These are phyloP conservation scores for Aspergillus bertholletiae DNA, from an alignment of 495 filamentous ascomycete genomes.

Conservation along the genomic window DNA sequence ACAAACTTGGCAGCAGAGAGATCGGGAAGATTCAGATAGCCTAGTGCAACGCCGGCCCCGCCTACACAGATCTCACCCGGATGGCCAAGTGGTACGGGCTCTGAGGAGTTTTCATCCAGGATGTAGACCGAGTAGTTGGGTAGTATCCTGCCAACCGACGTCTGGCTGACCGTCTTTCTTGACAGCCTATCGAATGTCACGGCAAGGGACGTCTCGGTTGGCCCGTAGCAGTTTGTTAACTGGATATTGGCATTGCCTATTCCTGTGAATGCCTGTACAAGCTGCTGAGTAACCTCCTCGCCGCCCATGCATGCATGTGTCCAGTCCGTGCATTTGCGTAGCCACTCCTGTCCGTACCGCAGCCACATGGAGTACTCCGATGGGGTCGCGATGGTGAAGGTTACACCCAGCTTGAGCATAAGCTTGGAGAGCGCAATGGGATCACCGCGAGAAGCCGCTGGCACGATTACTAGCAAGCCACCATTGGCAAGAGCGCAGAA, in stretches of 20 bases:
- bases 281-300: background rate
- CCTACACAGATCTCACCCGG: too few relatives aligned
- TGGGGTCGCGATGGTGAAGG: constrained; percentile 28
- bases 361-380: constrained; percentile 31
- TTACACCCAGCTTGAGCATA: constrained; percentile 21
- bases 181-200: background rate
- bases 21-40: too few relatives aligned
- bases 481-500: constrained; percentile 23
- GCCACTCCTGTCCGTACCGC: constrained; percentile 9
- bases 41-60: too few relatives aligned
- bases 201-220: constrained; percentile 19
- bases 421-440: constrained; percentile 19
- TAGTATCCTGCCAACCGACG: background rate
- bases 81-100: too few relatives aligned
- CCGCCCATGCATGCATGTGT: constrained; percentile 1
- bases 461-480: constrained; percentile 18
- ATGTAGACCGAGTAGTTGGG: constrained; percentile 2
- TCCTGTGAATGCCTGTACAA: constrained; percentile 2
- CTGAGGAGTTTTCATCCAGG: too few relatives aligned
- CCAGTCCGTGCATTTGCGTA: background rate
- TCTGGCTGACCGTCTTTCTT: background rate
- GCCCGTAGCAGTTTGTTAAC: constrained; percentile 28
- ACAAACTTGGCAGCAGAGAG: too few relatives aligned
- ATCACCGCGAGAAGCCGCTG: constrained; percentile 16
- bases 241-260: background rate